Base-by-base conservation (phyloP, 495 filamentous ascomycete species). In the Hypoxylon intermedium region DNA sequence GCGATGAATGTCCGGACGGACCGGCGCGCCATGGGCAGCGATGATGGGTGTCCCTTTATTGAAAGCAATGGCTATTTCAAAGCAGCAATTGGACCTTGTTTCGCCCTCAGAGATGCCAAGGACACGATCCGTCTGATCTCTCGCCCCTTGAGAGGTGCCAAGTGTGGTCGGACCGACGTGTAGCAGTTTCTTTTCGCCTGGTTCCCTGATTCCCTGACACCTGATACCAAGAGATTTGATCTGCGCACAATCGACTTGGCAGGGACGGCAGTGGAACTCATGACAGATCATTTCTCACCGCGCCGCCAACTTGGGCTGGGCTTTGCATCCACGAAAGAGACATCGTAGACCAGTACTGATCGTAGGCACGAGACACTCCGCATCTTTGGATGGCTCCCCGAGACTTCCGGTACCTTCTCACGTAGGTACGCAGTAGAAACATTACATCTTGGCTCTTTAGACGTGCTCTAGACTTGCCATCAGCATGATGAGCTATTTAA, bases 211-310 rank as follows among this genome's bases (percentile, higher is more conserved):
- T 26, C 36, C 3, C 33, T 36, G n/a, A n/a, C n/a, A 11, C 58
- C 43, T 41, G 40, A 64, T 69, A 67, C 68, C 68, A 71, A 69
- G 68, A 71, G 68, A 71, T 71, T 67, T 23, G 60, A 67, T 66
- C 68, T 65, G 51, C 63, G 45, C 49, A 62, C 63, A 63, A 71
- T 71, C 68, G 68, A 67, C 68, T 71, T 71, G 68, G 68, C 68
- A 71, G 68, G 68, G 60, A 69, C 68, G 68, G 62, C 66, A 71
- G 62, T 69, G 66, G 58, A 60, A 65, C 62, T 71, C 13, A 26
- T 55, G n/a, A n/a, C n/a, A n/a, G n/a, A n/a, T n/a, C n/a, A n/a
- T 9, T 12, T 2, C 41, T 23, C 37, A 49, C 42, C 54, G 20
- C 54, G 41, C 50, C 55, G 31, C 37, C 44, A 54, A 18, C 48